Conservation (phyloP, 2,329 filamentous ascomycete genomes). For the Magnaporthiopsis incrustans region DNA sequence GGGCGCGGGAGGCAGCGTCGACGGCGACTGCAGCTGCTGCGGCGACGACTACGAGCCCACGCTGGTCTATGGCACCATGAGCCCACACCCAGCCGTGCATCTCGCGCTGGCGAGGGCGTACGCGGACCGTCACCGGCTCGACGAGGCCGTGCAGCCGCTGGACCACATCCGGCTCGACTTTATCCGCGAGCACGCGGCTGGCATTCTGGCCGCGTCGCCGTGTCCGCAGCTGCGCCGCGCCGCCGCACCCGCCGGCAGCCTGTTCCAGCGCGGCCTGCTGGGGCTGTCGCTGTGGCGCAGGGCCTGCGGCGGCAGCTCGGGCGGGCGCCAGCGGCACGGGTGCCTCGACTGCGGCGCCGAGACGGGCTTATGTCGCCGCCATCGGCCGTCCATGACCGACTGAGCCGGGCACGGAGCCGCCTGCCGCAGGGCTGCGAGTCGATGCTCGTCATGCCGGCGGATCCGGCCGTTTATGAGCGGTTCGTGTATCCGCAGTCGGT, state of each 20-base stretch:
- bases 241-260: not conserved
- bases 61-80: not conserved
- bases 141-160: conserved; percentile 2
- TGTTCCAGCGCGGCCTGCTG: not conserved
- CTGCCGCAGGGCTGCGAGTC: conserved; percentile 1
- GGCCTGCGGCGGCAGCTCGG: too few relatives aligned
- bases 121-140: not conserved
- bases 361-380: not conserved
- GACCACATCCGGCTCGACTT: not conserved
- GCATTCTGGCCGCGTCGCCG: not conserved
- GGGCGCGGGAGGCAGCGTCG: too few relatives aligned
- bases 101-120: not conserved
- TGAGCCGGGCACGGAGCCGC: not conserved
- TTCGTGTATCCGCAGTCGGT: too few relatives aligned
- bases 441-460: not conserved
- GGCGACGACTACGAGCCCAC: too few relatives aligned
- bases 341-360: not conserved
- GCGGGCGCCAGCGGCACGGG: not conserved
- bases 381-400: too few relatives aligned
- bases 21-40: too few relatives aligned
- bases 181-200: not conserved
- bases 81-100: not conserved
- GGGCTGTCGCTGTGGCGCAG: too few relatives aligned
- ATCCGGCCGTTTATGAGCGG: not conserved
- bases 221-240: not conserved